phyloP scores from a whole-genome alignment of 1,284 basidiomycete species.

The Fistulinella cinereoalba region DNA sequence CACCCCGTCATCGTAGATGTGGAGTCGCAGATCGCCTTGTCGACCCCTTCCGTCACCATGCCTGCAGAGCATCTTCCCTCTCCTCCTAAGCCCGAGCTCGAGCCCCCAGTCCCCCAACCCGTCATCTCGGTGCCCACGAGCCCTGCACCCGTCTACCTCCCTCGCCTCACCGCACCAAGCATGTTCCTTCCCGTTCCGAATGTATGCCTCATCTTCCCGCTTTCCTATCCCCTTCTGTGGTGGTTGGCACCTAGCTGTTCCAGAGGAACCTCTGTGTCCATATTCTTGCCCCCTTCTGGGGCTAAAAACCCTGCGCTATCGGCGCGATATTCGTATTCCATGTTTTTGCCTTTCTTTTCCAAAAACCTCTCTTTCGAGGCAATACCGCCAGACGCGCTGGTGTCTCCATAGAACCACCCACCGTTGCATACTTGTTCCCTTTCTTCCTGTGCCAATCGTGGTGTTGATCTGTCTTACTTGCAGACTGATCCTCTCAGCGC shows the following conservation, averaged over 20 bases:
- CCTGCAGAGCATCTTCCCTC: neutral
- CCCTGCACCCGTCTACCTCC: conserved; percentile 45
- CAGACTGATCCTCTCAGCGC: conserved; percentile 81
- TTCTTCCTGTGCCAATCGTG: neutral
- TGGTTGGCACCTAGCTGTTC: conserved; percentile 49
- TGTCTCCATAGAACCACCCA: too few relatives aligned
- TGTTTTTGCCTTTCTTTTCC: too few relatives aligned
- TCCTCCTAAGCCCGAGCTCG: neutral
- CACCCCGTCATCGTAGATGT: neutral
- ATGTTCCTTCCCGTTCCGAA: conserved; percentile 83
- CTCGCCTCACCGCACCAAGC: conserved; percentile 57
- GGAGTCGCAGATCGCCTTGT: conserved; percentile 11
- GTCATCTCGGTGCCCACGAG: too few relatives aligned
- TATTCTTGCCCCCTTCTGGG: too few relatives aligned
- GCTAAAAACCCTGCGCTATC: too few relatives aligned
- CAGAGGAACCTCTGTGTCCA: conserved; percentile 4
- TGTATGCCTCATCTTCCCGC: conserved; percentile 49
- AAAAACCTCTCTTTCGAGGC: too few relatives aligned
- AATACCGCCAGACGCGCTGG: too few relatives aligned
- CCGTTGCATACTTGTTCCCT: too few relatives aligned
- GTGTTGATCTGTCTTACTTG: conserved; percentile 32
- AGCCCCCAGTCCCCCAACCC: too few relatives aligned
- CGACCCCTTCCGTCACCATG: conserved; percentile 9
- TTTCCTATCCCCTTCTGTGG: conserved; percentile 51
- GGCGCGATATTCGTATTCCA: too few relatives aligned